These are phyloP conservation scores for Styphnolobium japonicum DNA, from an alignment of 306 rosid species.

Conservation along the genomic window DNA sequence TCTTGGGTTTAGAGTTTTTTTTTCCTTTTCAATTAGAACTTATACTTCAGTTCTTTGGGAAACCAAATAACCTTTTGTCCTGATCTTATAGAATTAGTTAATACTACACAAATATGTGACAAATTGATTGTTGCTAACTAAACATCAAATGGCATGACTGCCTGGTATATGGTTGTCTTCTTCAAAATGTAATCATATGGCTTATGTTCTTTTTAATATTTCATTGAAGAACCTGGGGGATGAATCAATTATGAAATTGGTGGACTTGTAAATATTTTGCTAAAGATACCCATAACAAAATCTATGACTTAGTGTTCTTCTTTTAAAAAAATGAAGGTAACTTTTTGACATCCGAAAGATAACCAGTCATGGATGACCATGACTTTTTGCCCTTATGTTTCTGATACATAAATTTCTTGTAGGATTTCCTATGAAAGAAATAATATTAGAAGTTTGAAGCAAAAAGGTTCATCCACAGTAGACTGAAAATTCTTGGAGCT, in stretches of 20 bases:
- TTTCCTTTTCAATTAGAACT: not conserved
- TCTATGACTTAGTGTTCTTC: no score
- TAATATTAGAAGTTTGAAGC: no score
- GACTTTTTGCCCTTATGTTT: not conserved
- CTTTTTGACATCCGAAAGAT: not conserved
- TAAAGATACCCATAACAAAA: no score
- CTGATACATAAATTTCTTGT: not conserved
- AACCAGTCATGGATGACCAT: not conserved
- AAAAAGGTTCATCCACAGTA: not conserved
- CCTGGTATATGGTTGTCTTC: not conserved
- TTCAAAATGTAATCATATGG: not conserved
- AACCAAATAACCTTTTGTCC: not conserved
- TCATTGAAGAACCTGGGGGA: not conserved
- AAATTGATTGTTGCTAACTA: not conserved
- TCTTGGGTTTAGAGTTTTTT: not conserved
- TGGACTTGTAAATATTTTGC: no score
- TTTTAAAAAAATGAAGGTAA: not conserved
- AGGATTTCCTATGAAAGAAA: not conserved
- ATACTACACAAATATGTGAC: not conserved
- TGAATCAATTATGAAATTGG: no score
- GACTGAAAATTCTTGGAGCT: not conserved
- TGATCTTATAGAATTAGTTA: not conserved
- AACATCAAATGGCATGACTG: not conserved
- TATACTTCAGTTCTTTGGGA: slow-evolving; percentile 1
- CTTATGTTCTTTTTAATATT: not conserved